Conservation (phyloP, 768 basidiomycete species). For the Nevesoporus exiguus region DNA sequence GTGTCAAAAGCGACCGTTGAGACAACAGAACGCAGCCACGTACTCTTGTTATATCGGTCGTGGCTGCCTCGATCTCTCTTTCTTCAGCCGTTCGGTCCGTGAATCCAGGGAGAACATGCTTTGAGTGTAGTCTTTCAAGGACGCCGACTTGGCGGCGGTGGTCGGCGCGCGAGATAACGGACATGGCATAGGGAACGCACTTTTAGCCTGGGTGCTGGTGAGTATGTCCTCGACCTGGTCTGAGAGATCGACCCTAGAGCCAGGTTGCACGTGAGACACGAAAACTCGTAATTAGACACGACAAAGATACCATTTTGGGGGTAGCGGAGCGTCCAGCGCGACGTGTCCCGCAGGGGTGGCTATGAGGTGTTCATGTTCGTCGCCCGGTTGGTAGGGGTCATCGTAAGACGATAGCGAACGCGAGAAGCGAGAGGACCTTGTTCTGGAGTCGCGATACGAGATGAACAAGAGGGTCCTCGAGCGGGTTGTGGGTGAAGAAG, state of each 20-base stretch:
- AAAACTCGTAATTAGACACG: not conserved
- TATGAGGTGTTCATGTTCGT: constrained; percentile 70
- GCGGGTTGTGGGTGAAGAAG: constrained; percentile 57
- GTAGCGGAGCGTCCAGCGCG: constrained; percentile 57
- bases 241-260: constrained; percentile 81
- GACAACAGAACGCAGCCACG: constrained; percentile 21
- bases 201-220: constrained; percentile 65
- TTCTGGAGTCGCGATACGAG: constrained; percentile 82
- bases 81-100: constrained; percentile 93
- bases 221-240: constrained; percentile 87
- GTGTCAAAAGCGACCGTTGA: constrained; percentile 5
- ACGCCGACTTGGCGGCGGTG: constrained; percentile 56
- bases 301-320: constrained; percentile 75
- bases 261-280: constrained; percentile 17
- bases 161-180: constrained; percentile 12
- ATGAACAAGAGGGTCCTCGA: constrained; percentile 91
- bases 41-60: constrained; percentile 86
- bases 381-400: constrained; percentile 42
- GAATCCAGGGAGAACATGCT: constrained; percentile 94
- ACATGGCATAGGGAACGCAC: constrained; percentile 43
- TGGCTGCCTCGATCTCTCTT: constrained; percentile 84
- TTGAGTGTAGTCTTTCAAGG: constrained; percentile 94
- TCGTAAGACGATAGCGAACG: constrained; percentile 42
- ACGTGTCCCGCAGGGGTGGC: constrained; percentile 38
- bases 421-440: constrained; percentile 40